Percentiles rank a stretch among this genome's conserved stretches.
These are phyloP conservation scores for Blepharisma japonicum DNA, from an alignment of 73 alveolate genomes.

Conservation along the genomic window DNA sequence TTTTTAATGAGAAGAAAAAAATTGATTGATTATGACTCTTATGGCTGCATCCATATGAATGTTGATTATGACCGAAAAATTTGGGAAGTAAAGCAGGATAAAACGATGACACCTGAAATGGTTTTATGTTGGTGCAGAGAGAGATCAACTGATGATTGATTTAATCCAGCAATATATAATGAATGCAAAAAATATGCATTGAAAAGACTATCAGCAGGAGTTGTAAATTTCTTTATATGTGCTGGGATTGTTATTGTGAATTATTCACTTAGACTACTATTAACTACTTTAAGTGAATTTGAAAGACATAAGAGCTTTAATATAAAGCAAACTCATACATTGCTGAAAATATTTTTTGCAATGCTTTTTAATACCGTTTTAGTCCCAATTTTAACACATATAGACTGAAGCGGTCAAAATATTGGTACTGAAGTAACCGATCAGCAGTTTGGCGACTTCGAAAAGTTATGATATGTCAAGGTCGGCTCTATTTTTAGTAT, in stretches of 20 bases:
- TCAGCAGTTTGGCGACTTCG: not conserved
- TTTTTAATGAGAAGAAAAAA: not conserved
- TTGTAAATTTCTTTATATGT: not conserved
- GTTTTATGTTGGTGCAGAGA: not conserved
- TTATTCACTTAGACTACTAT: not conserved
- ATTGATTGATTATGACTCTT: too few species aligned
- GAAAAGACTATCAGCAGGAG: not conserved
- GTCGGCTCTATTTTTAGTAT: not conserved
- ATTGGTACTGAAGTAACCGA: not conserved
- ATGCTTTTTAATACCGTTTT: slow-evolving; percentile 10
- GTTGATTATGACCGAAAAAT: slow-evolving; percentile 5
- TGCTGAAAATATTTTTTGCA: slow-evolving; percentile 18
- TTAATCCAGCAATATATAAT: not conserved
- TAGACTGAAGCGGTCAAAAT: too few species aligned
- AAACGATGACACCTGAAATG: not conserved
- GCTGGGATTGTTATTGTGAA: slow-evolving; percentile 1
- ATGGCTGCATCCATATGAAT: not conserved
- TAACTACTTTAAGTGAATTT: not conserved
- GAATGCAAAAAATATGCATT: not conserved
- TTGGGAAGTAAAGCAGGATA: not conserved
- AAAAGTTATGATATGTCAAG: slow-evolving; percentile 1
- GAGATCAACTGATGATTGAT: not conserved
- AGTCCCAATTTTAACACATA: not conserved
- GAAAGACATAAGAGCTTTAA: not conserved
- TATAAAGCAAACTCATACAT: not conserved